phyloP scores from a whole-genome alignment of 495 filamentous ascomycete genomes.

The Astrothelium macrocarpum region DNA sequence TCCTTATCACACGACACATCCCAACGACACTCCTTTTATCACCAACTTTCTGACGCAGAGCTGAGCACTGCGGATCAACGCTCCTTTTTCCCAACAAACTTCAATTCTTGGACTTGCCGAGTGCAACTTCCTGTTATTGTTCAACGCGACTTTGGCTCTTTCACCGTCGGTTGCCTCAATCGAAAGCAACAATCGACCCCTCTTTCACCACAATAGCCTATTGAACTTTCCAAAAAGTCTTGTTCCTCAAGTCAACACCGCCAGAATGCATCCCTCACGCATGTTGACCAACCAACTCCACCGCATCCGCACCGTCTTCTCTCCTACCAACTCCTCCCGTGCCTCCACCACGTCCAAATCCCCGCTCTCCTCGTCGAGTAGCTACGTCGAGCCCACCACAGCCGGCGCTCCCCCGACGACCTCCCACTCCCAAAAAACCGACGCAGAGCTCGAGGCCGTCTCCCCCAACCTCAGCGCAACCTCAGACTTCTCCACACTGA shows the following conservation, averaged over 20 bases:
- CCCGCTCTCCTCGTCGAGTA: background rate
- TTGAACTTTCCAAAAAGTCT: background rate
- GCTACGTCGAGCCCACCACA: background rate
- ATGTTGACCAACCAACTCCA: constrained; percentile 1
- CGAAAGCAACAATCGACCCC: background rate
- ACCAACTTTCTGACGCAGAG: background rate
- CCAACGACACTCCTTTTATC: background rate
- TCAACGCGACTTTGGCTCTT: background rate
- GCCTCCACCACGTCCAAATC: constrained; percentile 1
- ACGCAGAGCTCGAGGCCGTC: background rate
- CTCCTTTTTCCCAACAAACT: background rate
- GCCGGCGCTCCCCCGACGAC: background rate
- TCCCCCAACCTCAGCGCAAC: background rate
- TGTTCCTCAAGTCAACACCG: background rate
- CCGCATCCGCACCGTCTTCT: background rate
- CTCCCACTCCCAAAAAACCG: background rate
- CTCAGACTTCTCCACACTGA: background rate
- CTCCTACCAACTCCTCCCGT: background rate
- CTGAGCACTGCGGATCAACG: background rate
- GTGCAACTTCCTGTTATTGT: background rate
- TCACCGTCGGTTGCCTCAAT: background rate
- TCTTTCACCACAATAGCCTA: background rate
- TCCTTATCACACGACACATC: background rate
- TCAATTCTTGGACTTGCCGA: background rate
- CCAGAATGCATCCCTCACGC: background rate